Evolutionary conservation across 1,139 yeast genomes (phyloP), one percentile per base, ranked within the genome.

Genomic region (Wickerhamiella pararugosa): DNA sequence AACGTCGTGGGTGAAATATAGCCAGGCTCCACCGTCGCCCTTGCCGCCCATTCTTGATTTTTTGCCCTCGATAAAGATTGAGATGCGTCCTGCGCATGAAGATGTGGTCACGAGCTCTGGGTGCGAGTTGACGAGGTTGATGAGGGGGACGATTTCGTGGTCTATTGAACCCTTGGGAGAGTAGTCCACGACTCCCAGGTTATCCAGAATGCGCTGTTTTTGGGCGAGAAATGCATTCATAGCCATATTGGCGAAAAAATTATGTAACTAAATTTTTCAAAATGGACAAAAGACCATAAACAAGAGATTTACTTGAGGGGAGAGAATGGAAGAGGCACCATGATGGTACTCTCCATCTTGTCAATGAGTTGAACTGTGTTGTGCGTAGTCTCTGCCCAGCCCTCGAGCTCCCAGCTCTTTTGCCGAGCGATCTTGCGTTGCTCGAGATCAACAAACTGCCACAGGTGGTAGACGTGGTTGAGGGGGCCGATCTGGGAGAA

Each of bases 161-260:
- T 83, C 95, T 10, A 83, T 76, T 1, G 83, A 70, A 1, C 94
- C 94, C 53, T 83, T 84, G 10, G 95, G 94, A 1, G 93, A 80
- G 43, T 50, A 50, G 43, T 50, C 53, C 7, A 50, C 52, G 9
- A 50, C 53, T 21, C 53, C 53, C 15, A 50, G 39, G 21, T 38
- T 43, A 34, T 47, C 51, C 6, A 50, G 45, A 25, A 50, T 50
- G 26, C 48, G 49, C 11, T 45, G 34, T 40, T 50, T 50, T 7
- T 46, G 44, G 9, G 43, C 36, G 32, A 42, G 44, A 35, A 50
- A 50, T 10, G 29, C 36, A n/a, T 35, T 29, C 40, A 36, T 40
- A 30, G 27, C 8, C 26, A 6, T 9, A 6, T 8, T 21, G 8
- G 34, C 11, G 21, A 32, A 32, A 11, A 6, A 11, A 11, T 7